phyloP scores from a whole-genome alignment of 2,329 filamentous ascomycete genomes.

The Phoma sp. region DNA sequence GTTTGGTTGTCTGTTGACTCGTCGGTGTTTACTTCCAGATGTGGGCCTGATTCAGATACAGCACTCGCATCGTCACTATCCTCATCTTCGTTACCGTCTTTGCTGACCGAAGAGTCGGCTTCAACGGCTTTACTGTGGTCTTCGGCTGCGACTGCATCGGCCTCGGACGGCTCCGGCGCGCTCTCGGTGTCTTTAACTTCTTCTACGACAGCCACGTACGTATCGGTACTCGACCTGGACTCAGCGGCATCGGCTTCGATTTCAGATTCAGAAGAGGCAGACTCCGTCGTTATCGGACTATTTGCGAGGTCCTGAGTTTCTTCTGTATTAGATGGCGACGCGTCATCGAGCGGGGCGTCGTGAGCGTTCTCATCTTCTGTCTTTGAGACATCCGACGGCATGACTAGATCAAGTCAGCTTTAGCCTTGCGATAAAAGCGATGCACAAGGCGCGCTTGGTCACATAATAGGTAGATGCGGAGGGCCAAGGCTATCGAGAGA shows the following conservation, averaged over 20 bases:
- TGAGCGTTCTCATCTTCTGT: not conserved
- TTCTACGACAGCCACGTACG: conserved; percentile 6
- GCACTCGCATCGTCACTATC: not conserved
- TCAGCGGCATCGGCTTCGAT: not conserved
- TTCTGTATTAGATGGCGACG: not conserved
- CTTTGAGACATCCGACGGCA: not conserved
- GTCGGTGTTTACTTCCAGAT: not conserved
- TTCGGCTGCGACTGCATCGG: not conserved
- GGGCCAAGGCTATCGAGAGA: not conserved
- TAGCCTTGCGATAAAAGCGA: conserved; percentile 6
- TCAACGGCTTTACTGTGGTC: not conserved
- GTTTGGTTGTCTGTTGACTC: not conserved
- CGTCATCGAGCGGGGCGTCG: not conserved
- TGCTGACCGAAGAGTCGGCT: not conserved
- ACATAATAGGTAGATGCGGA: not conserved
- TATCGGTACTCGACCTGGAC: not conserved
- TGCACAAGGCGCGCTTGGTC: conserved; percentile 7
- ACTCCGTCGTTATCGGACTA: not conserved
- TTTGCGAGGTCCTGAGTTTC: not conserved
- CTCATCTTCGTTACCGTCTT: not conserved
- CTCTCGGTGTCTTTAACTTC: conserved; percentile 9
- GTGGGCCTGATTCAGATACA: not conserved
- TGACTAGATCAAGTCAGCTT: conserved; percentile 7
- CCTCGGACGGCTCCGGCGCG: not conserved
- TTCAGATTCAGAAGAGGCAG: not conserved